phyloP scores from a whole-genome alignment of 257 asterid genomes.

The Paulownia fortunei region DNA sequence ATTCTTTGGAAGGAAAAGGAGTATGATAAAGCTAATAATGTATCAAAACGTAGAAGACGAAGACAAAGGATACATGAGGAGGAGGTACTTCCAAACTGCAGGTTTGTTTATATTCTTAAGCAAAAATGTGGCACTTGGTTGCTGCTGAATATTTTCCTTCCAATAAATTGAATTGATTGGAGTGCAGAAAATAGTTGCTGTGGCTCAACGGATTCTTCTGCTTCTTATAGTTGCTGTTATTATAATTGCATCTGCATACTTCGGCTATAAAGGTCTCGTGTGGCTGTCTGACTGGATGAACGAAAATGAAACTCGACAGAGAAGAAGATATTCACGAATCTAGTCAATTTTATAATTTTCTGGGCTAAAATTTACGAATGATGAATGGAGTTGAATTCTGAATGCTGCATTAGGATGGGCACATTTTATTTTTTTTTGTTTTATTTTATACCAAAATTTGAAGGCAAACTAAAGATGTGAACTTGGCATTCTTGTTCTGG shows the following conservation, averaged over 20 bases:
- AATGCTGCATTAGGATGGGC: background rate
- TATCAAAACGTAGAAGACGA: conserved; percentile 66
- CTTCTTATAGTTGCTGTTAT: conserved; percentile 38
- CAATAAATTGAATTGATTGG: conserved; percentile 8
- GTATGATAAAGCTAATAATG: conserved; percentile 49
- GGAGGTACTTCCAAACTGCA: conserved; percentile 56
- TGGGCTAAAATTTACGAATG: background rate
- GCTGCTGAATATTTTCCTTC: conserved; percentile 21
- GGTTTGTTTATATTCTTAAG: conserved; percentile 46
- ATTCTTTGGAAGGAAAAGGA: conserved; percentile 57
- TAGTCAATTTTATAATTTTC: conserved; percentile 21
- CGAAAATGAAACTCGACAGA: conserved; percentile 59
- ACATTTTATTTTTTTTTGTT: background rate
- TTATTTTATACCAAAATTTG: background rate
- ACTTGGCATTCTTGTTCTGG: background rate
- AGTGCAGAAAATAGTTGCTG: conserved; percentile 55
- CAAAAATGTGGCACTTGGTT: background rate
- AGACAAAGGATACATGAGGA: conserved; percentile 58
- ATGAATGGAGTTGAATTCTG: background rate
- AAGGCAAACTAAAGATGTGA: background rate
- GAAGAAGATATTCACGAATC: conserved; percentile 46
- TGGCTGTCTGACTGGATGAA: conserved; percentile 93
- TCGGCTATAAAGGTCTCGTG: conserved; percentile 64
- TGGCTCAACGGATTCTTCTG: conserved; percentile 47
- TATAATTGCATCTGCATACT: conserved; percentile 50